Base-by-base conservation (phyloP, 495 filamentous ascomycete genomes). In the Aspergillus conjunctus region DNA sequence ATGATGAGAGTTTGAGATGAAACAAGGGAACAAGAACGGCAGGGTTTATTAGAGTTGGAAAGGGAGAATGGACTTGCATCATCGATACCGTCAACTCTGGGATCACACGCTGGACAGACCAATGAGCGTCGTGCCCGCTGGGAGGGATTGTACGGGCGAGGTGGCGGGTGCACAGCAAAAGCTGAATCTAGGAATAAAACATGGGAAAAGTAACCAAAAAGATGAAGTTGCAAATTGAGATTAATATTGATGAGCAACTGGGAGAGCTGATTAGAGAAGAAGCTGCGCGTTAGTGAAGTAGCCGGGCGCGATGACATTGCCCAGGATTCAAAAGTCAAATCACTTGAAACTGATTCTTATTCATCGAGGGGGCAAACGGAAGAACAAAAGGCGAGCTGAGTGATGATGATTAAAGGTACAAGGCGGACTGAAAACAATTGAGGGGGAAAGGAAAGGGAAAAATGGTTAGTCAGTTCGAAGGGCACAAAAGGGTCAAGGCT, bases 101-200 rank as follows among this genome's bases (percentile, higher is more conserved):
- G 58, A 63, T 67, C 65, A 67, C 51, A 61, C 65, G 61, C 46
- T 31, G 41, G 30, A 39, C 54, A 48, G 46, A 12, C 65, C 65
- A 67, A 67, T 67, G 45, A 67, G 58, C 34, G 58, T 22, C 37
- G n/a, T 44, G 46, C 33, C 65, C 65, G 45, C 39, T 21, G 4
- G 11, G 17, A 37, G 37, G 44, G 41, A 49, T 17, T 58, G 46
- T 61, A 56, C 50, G 65, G 65, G 51, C 22, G 55, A 31, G 58
- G 65, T 67, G 65, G 65, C 61, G 32, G 59, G 32, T 22, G 30
- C 32, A 50, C 51, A 63, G 41, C 33, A 15, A 30, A 58, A 45
- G 14, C 10, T 48, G 4, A 22, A 48, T 30, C 46, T 14, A 32
- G 37, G 54, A 12, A 48, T 14, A 26, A 21, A 34, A 58, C n/a